These are phyloP conservation scores for Pythium sukuiense DNA, from an alignment of 352 stramenopile species.

Conservation along the genomic window DNA sequence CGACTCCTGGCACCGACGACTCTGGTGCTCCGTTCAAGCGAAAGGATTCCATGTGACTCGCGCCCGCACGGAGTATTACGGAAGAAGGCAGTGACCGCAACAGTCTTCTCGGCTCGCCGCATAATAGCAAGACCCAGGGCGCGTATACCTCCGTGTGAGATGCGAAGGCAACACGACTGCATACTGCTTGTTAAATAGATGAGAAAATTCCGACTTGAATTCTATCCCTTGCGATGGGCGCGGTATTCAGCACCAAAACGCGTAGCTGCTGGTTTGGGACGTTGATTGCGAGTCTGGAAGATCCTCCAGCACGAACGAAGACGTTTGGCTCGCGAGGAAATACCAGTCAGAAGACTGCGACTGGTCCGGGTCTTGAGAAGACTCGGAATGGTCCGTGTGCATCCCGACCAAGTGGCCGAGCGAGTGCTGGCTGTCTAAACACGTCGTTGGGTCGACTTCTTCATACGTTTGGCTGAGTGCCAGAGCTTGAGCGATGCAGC, in stretches of 20 bases:
- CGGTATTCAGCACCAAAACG: slow-evolving; percentile 19
- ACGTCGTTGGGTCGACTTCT: background rate
- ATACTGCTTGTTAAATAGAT: slow-evolving; percentile 5
- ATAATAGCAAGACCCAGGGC: slow-evolving; percentile 4
- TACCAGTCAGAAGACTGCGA: slow-evolving; percentile 30
- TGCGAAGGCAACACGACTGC: background rate
- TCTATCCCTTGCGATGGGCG: background rate
- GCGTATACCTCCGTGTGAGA: slow-evolving; percentile 1
- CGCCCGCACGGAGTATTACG: slow-evolving; percentile 22
- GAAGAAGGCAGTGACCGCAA: slow-evolving; percentile 23
- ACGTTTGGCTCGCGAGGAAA: slow-evolving; percentile 41
- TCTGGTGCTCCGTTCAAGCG: slow-evolving; percentile 24
- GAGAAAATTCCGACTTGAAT: background rate
- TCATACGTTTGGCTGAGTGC: background rate
- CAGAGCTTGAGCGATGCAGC: slow-evolving; percentile 40
- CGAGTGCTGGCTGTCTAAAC: background rate
- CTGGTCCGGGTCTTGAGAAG: slow-evolving; percentile 5
- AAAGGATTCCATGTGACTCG: slow-evolving; percentile 28
- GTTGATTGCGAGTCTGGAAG: slow-evolving; percentile 50
- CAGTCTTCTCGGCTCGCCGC: slow-evolving; percentile 24
- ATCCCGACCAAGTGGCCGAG: background rate
- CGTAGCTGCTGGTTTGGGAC: slow-evolving; percentile 49
- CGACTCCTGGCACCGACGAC: slow-evolving; percentile 6
- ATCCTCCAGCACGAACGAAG: slow-evolving; percentile 38
- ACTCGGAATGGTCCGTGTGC: background rate